phyloP scores from a whole-genome alignment of 2,329 filamentous ascomycete genomes.

The Aspergillus sp. region DNA sequence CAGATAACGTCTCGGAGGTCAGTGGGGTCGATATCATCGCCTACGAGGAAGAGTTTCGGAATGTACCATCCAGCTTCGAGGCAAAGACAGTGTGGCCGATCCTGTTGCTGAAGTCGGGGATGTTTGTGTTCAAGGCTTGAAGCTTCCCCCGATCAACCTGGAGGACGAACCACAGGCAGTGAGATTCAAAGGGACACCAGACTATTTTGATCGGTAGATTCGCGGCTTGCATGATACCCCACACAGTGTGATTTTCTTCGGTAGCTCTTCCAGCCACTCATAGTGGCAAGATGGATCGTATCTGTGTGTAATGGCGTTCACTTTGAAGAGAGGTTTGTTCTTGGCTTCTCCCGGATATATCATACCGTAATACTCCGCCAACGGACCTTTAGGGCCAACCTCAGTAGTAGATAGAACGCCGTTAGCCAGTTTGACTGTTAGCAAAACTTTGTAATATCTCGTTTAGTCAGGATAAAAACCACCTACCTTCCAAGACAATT shows the following conservation, averaged over 20 bases:
- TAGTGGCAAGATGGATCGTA: conserved; percentile 11
- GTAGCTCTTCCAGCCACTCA: conserved; percentile 11
- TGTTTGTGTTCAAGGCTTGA: conserved; percentile 7
- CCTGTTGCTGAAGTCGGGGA: conserved; percentile 9
- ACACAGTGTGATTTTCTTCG: conserved; percentile 16
- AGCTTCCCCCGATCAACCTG: conserved; percentile 12
- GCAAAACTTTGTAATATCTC: not conserved
- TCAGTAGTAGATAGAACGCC: conserved; percentile 6
- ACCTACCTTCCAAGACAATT: conserved; percentile 10
- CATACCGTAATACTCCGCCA: conserved; percentile 14
- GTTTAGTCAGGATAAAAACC: not conserved
- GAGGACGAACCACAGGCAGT: conserved; percentile 11
- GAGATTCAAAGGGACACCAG: conserved; percentile 16
- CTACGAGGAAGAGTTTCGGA: conserved; percentile 14
- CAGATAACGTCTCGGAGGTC: conserved; percentile 13
- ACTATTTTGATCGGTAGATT: conserved; percentile 11
- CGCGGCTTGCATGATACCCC: conserved; percentile 10
- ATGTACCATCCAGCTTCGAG: conserved; percentile 17
- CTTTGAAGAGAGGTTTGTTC: conserved; percentile 8
- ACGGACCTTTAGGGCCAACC: conserved; percentile 9
- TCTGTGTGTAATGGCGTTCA: conserved; percentile 11
- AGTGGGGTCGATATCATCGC: conserved; percentile 14
- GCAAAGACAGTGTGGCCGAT: conserved; percentile 13
- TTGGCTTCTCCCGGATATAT: conserved; percentile 6
- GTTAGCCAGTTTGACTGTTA: not conserved